Evolutionary conservation across 1,139 yeast species (phyloP).

Genomic region (Arxiozyma slooffiae): DNA sequence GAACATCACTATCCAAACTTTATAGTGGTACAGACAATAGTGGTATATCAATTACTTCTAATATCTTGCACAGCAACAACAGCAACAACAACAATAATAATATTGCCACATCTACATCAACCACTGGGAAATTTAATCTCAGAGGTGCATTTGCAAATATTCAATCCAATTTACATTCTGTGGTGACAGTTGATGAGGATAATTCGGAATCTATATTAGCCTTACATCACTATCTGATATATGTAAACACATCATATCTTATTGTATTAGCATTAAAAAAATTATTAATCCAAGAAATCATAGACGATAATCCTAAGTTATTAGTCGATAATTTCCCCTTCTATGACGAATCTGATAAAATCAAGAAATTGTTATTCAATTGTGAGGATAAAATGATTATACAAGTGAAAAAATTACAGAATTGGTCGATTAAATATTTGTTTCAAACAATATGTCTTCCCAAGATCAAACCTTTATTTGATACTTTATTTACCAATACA

Average conservation of each 20-base stretch:
- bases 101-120: constrained; percentile 14
- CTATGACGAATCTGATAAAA: constrained; percentile 41
- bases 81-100: neutral
- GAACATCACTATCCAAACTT: constrained; percentile 5
- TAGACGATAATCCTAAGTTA: constrained; percentile 27
- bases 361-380: constrained; percentile 34
- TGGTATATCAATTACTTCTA: constrained; percentile 10
- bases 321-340: constrained; percentile 44
- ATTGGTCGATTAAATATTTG: constrained; percentile 24
- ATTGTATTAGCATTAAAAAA: constrained; percentile 16
- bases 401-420: constrained; percentile 22
- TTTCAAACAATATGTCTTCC: constrained; percentile 22
- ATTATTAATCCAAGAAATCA: constrained; percentile 23
- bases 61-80: neutral
- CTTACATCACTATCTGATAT: constrained; percentile 27
- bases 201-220: constrained; percentile 22
- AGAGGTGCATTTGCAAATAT: constrained; percentile 29
- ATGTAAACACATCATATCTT: constrained; percentile 25
- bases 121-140: constrained; percentile 20
- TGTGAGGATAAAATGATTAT: constrained; percentile 15
- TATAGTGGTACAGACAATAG: constrained; percentile 4
- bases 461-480: constrained; percentile 18
- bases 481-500: constrained; percentile 16
- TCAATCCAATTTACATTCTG: constrained; percentile 29
- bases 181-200: constrained; percentile 23